Evolutionary conservation across 108 stramenopile species (phyloP).

Genomic region (Nannochloropsis gaditana): DNA sequence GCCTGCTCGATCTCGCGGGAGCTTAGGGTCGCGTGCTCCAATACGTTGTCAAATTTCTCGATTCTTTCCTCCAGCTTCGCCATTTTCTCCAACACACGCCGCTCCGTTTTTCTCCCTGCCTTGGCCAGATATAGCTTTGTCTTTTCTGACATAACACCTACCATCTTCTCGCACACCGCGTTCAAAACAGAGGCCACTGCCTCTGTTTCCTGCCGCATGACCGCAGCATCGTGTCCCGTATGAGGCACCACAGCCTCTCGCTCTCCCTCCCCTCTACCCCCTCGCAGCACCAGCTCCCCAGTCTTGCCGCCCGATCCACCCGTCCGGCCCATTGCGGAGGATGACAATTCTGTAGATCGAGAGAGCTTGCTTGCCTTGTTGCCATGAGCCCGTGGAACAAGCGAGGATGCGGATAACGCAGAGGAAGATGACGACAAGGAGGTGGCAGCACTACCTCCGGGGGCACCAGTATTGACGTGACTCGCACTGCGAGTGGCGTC

Average conservation of each 20-base stretch:
- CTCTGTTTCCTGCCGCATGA: neutral
- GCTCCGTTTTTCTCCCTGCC: neutral
- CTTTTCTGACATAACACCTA: neutral
- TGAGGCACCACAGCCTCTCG: neutral
- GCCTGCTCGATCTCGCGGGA: conserved; percentile 19
- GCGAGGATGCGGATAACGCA: neutral
- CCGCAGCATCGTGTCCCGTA: neutral
- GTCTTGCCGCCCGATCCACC: neutral
- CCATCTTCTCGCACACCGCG: conserved; percentile 8
- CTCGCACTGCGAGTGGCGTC: neutral
- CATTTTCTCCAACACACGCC: neutral
- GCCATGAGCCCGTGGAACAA: too few species aligned
- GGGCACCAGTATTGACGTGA: neutral
- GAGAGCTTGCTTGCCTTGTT: neutral
- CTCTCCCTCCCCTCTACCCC: neutral
- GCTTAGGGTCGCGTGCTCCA: neutral
- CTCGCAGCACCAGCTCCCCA: neutral
- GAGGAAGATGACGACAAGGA: neutral
- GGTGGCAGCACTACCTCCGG: neutral
- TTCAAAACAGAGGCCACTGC: conserved; percentile 6
- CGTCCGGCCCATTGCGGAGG: neutral
- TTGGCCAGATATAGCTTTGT: neutral
- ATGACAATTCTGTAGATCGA: neutral
- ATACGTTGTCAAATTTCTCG: conserved; percentile 16
- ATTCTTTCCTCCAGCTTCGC: neutral